These are phyloP conservation scores for Strigomonas galati DNA, from an alignment of 208 protist genomes.

Conservation along the genomic window DNA sequence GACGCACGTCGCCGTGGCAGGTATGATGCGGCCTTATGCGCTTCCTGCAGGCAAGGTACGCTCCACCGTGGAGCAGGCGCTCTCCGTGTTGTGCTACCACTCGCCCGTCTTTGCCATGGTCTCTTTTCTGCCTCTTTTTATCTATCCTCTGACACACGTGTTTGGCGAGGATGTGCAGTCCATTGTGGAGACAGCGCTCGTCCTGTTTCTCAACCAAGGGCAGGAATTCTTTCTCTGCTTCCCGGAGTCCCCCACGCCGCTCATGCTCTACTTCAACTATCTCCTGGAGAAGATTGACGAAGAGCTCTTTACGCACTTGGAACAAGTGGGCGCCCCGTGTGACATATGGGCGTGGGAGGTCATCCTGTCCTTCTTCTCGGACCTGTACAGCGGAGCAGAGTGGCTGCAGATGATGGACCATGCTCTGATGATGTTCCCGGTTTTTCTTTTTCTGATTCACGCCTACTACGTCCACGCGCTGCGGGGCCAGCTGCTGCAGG, in stretches of 20 bases:
- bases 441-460: constrained; percentile 80
- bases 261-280: constrained; percentile 50
- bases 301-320: constrained; percentile 49
- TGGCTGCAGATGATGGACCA: constrained; percentile 93
- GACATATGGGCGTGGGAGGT: constrained; percentile 76
- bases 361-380: constrained; percentile 64
- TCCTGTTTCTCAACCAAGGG: constrained; percentile 81
- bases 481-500: constrained; percentile 33
- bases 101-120: constrained; percentile 62
- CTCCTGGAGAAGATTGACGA: constrained; percentile 42
- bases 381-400: constrained; percentile 62
- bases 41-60: constrained; percentile 28
- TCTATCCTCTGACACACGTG: constrained; percentile 72
- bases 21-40: constrained; percentile 64
- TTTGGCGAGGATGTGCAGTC: constrained; percentile 64
- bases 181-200: constrained; percentile 61
- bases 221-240: constrained; percentile 78
- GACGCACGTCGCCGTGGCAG: constrained; percentile 42
- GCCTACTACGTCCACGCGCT: constrained; percentile 27
- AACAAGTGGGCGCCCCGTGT: constrained; percentile 35
- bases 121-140: constrained; percentile 67
- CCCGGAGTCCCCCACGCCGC: constrained; percentile 49
- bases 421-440: constrained; percentile 50
- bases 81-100: constrained; percentile 74
- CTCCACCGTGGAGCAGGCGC: constrained; percentile 37